phyloP scores from a whole-genome alignment of 164 flowering plant species.

The Vitis amurensis region DNA sequence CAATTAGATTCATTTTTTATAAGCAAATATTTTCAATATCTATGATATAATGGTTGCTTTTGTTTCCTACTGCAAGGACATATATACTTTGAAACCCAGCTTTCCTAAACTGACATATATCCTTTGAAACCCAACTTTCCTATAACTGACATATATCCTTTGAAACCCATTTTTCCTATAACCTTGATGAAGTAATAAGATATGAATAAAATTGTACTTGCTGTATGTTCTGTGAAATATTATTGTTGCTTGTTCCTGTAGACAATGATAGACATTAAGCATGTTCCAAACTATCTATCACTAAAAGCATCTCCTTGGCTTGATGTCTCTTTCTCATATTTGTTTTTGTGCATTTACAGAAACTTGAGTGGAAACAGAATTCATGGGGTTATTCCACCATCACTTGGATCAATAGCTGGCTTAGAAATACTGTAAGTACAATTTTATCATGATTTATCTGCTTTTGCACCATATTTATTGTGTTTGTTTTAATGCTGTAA shows the following conservation, averaged over 20 bases:
- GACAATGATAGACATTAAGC: too few species aligned
- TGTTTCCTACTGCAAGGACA: constrained; percentile 1
- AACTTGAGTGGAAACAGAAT: constrained; percentile 90
- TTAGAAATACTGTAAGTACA: constrained; percentile 70
- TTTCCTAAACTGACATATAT: too few species aligned
- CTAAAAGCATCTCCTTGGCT: constrained; percentile 1
- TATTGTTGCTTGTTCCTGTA: too few species aligned
- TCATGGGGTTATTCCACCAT: constrained; percentile 72
- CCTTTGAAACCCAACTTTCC: too few species aligned
- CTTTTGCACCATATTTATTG: background rate
- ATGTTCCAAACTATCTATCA: too few species aligned
- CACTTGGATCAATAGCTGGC: constrained; percentile 64
- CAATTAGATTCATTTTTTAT: too few species aligned
- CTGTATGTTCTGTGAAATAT: background rate
- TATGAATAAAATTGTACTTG: background rate
- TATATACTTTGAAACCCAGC: background rate
- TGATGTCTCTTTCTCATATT: constrained; percentile 2
- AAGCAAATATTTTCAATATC: too few species aligned
- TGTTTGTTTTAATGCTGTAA: background rate
- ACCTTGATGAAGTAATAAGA: background rate
- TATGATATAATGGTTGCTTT: background rate
- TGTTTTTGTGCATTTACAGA: constrained; percentile 36
- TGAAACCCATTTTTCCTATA: background rate
- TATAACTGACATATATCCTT: background rate
- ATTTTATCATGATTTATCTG: background rate